A percentile compares a stretch with the other conserved stretches of the same genome.
Evolutionary conservation across 345 rosid genomes (phyloP).

Genomic region (Toxicodendron radicans): DNA sequence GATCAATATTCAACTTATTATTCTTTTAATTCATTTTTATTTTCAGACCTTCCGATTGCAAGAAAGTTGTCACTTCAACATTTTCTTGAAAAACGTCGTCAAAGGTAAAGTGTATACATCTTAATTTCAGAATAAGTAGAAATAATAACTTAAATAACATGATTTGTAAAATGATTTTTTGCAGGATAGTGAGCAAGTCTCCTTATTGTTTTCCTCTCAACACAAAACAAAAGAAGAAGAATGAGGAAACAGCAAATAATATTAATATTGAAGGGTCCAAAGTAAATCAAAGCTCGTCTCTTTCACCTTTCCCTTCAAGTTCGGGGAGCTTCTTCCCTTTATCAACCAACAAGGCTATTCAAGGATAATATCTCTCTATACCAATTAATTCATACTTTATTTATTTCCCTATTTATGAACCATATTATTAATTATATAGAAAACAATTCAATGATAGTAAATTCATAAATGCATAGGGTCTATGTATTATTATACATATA

Average conservation of each 20-base stretch:
- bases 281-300: slow-evolving; percentile 11
- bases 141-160: no score
- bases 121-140: background rate
- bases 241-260: background rate
- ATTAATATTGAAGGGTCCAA: background rate
- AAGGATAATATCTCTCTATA: no score
- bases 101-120: slow-evolving; percentile 18
- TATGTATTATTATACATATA: no score
- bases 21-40: background rate
- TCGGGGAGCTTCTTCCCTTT: slow-evolving; percentile 21
- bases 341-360: no score
- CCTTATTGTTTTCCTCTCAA: slow-evolving; percentile 22
- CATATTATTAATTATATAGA: no score
- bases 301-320: slow-evolving; percentile 38
- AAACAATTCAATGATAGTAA: no score
- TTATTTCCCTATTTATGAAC: no score
- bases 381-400: no score
- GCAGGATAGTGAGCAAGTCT: slow-evolving; percentile 34
- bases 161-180: background rate
- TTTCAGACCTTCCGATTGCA: slow-evolving; percentile 37
- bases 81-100: slow-evolving; percentile 42
- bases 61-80: slow-evolving; percentile 41
- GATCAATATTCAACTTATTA: no score
- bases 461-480: no score
- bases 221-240: no score